Evolutionary conservation across 73 alveolate species (phyloP).

Genomic region (Paramecium bursaria): DNA sequence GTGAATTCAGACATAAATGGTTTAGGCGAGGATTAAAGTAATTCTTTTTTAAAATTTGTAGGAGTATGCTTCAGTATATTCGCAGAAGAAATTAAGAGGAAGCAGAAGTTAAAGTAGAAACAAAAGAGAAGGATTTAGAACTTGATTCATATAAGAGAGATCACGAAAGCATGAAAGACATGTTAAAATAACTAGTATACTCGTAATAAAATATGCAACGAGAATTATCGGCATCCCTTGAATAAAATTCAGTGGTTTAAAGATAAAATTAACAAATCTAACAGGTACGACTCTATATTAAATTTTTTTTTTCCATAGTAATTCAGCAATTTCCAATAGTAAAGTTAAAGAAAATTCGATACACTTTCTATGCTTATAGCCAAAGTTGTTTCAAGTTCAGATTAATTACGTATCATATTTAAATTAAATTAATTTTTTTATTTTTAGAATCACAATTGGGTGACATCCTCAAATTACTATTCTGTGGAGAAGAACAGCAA

Average conservation of each 20-base stretch:
- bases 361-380: not conserved
- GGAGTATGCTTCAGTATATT: slow-evolving; percentile 54
- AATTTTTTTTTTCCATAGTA: not conserved
- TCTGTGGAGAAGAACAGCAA: not conserved
- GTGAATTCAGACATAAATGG: slow-evolving; percentile 53
- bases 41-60: not conserved
- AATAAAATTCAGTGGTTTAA: not conserved
- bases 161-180: slow-evolving; percentile 21
- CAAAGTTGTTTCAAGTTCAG: not conserved
- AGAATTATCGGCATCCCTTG: slow-evolving; percentile 36
- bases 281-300: not conserved
- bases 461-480: not conserved
- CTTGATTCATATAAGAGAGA: slow-evolving; percentile 11
- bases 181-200: not conserved
- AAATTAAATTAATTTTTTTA: not conserved
- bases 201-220: not conserved
- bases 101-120: slow-evolving; percentile 33
- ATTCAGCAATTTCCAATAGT: not conserved
- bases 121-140: slow-evolving; percentile 2
- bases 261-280: not conserved
- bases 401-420: slow-evolving; percentile 9
- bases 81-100: slow-evolving; percentile 52
- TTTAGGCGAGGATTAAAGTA: slow-evolving; percentile 44
- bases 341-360: slow-evolving; percentile 33
- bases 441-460: not conserved